A percentile compares a stretch with the other conserved stretches of the same genome.
Conservation (phyloP, 371 early-diverging fungal species). For the Mucor racemosus region DNA sequence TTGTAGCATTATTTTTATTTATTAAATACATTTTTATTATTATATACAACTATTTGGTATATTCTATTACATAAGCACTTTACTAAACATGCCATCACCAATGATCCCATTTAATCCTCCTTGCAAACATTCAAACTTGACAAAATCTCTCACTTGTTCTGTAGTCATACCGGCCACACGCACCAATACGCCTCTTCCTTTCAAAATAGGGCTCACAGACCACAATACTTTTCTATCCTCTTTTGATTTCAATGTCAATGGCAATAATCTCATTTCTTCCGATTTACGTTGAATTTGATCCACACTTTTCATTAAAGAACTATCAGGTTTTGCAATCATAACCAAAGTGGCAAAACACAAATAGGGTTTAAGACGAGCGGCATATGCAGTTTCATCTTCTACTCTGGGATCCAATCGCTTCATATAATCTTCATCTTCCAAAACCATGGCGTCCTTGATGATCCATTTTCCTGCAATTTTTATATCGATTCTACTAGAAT, state of each 20-base stretch:
- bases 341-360: constrained; percentile 54
- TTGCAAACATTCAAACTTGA: constrained; percentile 44
- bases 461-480: constrained; percentile 44
- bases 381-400: constrained; percentile 39
- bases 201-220: constrained; percentile 40
- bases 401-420: constrained; percentile 9
- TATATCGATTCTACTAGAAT: constrained; percentile 67
- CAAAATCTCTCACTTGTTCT: constrained; percentile 51
- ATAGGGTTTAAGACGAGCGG: constrained; percentile 40
- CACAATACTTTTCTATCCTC: constrained; percentile 37
- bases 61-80: constrained; percentile 36
- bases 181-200: constrained; percentile 40
- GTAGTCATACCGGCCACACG: constrained; percentile 53
- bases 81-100: constrained; percentile 52
- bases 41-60: background rate
- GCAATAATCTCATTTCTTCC: constrained; percentile 37
- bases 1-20: too few relatives aligned
- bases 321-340: constrained; percentile 21
- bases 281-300: constrained; percentile 28
- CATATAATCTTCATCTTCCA: constrained; percentile 52
- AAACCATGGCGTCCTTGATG: constrained; percentile 66
- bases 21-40: too few relatives aligned
- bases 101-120: constrained; percentile 35
- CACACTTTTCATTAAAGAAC: constrained; percentile 18
- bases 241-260: constrained; percentile 26